Evolutionary conservation across 2,329 filamentous ascomycete species (phyloP), one percentile per base, ranked within the genome.

Genomic region (Torrubiellomyces zombiae): DNA sequence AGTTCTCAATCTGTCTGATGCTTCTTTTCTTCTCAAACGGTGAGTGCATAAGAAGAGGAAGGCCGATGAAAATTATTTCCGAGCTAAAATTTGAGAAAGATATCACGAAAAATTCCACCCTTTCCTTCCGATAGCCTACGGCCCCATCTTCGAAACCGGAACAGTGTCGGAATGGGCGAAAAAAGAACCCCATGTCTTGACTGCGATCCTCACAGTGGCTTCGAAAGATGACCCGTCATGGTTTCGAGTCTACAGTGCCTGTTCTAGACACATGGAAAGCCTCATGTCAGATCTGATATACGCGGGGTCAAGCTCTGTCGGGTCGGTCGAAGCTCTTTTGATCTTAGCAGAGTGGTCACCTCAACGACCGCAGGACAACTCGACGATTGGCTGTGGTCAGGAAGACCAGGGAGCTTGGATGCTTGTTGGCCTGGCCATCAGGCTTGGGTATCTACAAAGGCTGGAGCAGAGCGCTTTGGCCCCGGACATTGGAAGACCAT

Each of bases 321-420:
- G 78, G 32, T 71, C 75, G 2, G 74, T 80, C 0, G 75, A 81
- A 39, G 72, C 73, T 2, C 48, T 81, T 2, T 52, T 80, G 0
- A 53, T 81, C 3, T 60, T 81, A 2, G 75, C 75, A 0, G 75
- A 81, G 39, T 81, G 75, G 75, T 73, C 72, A 6, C 72, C 73
- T 0, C 74, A 76, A 32, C 67, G 69, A 0, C 60, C 71, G 2
- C 55, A 70, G 5, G 61, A 63, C 17, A 65, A 67, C 16, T 68
- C 68, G 16, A 58, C 65, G 14, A 69, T 80, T 12, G 75, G 75
- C 0, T 62, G 74, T 28, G 75, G 75, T 7, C 75, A 80, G 43
- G 75, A 80, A 40, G 75, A 81, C 37, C 63, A 75, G 21, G 73
- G 75, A 16, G 73, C 74, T 0, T 81, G 75, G 75, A 80, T 80